These are phyloP conservation scores for Diplodia seriata DNA, from an alignment of 2,329 filamentous ascomycete species.

Conservation along the genomic window DNA sequence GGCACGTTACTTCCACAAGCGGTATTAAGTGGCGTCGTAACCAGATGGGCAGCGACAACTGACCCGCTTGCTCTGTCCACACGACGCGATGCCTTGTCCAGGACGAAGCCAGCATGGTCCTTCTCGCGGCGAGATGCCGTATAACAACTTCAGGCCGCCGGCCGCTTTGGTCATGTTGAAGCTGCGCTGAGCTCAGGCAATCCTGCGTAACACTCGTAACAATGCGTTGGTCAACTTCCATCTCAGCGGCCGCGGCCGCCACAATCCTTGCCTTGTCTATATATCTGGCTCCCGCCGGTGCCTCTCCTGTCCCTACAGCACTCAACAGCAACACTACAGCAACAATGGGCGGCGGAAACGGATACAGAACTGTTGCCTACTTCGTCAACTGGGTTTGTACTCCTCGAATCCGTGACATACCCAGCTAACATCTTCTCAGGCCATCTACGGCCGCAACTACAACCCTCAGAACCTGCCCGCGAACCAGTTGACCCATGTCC, in stretches of 20 bases:
- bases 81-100: slow-evolving; percentile 2
- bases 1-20: slow-evolving; percentile 10
- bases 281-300: slow-evolving; percentile 9
- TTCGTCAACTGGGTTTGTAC: slow-evolving; percentile 69
- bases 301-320: not conserved
- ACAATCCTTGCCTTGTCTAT: slow-evolving; percentile 7
- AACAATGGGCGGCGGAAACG: slow-evolving; percentile 41
- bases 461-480: slow-evolving; percentile 83
- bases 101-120: not conserved
- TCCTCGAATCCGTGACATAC: not conserved
- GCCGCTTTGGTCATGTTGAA: not conserved
- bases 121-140: not conserved
- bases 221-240: slow-evolving; percentile 14
- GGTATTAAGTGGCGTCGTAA: slow-evolving; percentile 17
- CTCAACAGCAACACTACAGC: not conserved
- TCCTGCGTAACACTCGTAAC: slow-evolving; percentile 9
- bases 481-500: slow-evolving; percentile 82
- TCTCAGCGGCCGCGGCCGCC: slow-evolving; percentile 1
- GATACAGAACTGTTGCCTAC: slow-evolving; percentile 73
- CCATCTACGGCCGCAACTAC: slow-evolving; percentile 85
- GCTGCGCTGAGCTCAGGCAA: not conserved
- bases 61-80: slow-evolving; percentile 10
- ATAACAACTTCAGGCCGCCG: slow-evolving; percentile 10
- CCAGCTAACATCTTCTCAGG: slow-evolving; percentile 52
- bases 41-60: not conserved